phyloP scores from a whole-genome alignment of 345 rosid species.

The Pseudoturritis turrita region DNA sequence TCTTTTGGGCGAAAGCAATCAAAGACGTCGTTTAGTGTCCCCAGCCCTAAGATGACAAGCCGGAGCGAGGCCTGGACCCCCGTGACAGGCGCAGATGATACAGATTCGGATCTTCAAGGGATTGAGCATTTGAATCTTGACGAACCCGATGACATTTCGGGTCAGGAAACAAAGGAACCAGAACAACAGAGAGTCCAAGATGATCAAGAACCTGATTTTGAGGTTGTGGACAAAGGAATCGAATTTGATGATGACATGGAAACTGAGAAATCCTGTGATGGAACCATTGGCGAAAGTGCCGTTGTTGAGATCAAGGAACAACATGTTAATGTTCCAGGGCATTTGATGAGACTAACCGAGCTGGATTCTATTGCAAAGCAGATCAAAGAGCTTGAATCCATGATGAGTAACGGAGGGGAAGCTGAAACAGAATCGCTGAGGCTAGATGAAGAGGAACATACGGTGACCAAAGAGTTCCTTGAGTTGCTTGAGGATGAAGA shows the following conservation, averaged over 20 bases:
- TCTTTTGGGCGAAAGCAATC: conserved; percentile 77
- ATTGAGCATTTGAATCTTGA: conserved; percentile 89
- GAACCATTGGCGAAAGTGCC: conserved; percentile 39
- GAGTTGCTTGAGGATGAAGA: conserved; percentile 81
- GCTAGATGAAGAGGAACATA: conserved; percentile 80
- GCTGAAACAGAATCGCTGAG: conserved; percentile 56
- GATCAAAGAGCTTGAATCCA: conserved; percentile 87
- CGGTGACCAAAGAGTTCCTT: conserved; percentile 80
- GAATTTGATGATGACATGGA: conserved; percentile 63
- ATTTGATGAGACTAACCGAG: conserved; percentile 58
- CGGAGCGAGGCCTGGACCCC: conserved; percentile 68
- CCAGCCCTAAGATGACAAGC: conserved; percentile 74
- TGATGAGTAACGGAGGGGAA: conserved; percentile 44
- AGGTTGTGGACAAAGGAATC: conserved; percentile 83
- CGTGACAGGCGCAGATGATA: conserved; percentile 25
- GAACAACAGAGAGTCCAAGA: conserved; percentile 57
- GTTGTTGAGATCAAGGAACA: conserved; percentile 55
- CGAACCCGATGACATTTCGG: conserved; percentile 52
- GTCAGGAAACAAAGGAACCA: conserved; percentile 42
- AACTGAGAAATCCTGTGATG: conserved; percentile 47
- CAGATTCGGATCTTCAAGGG: conserved; percentile 52
- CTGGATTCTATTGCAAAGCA: conserved; percentile 86
- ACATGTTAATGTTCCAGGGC: conserved; percentile 43
- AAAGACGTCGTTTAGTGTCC: conserved; percentile 77
- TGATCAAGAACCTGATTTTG: conserved; percentile 76